Conservation (phyloP, 177 flowering plant genomes). For the Telopea speciosissima region DNA sequence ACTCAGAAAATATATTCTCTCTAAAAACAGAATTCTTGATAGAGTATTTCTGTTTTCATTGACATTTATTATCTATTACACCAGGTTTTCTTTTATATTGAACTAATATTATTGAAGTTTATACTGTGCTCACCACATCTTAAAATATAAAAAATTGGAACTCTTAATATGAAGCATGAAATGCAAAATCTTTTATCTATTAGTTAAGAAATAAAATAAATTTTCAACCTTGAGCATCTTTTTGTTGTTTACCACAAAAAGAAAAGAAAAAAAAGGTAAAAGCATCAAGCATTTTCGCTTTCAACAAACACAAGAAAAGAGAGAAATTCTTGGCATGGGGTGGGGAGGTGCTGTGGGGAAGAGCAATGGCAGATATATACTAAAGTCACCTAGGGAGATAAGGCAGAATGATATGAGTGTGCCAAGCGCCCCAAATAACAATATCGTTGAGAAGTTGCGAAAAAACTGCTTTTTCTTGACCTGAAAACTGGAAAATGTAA, state of each 20-base stretch:
- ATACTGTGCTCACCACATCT: neutral
- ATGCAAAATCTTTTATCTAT: neutral
- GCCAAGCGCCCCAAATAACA: constrained; percentile 58
- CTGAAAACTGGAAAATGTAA: constrained; percentile 47
- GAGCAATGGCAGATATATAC: constrained; percentile 3
- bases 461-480: constrained; percentile 77
- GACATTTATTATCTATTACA: neutral
- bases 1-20: no score
- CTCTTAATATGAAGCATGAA: neutral
- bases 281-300: neutral
- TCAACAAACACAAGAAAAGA: no score
- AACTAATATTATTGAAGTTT: neutral
- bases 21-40: neutral
- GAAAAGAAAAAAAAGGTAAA: no score
- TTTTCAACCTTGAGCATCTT: neutral
- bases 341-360: neutral
- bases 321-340: no score
- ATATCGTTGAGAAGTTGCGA: constrained; percentile 53
- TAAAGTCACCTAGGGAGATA: constrained; percentile 45
- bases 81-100: neutral
- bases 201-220: neutral
- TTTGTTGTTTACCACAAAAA: neutral
- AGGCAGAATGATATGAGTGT: constrained; percentile 62
- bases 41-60: neutral
- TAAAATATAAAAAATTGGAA: neutral